Evolutionary conservation across 2,329 filamentous ascomycete genomes (phyloP).

Genomic region (Aspergillus candidus): DNA sequence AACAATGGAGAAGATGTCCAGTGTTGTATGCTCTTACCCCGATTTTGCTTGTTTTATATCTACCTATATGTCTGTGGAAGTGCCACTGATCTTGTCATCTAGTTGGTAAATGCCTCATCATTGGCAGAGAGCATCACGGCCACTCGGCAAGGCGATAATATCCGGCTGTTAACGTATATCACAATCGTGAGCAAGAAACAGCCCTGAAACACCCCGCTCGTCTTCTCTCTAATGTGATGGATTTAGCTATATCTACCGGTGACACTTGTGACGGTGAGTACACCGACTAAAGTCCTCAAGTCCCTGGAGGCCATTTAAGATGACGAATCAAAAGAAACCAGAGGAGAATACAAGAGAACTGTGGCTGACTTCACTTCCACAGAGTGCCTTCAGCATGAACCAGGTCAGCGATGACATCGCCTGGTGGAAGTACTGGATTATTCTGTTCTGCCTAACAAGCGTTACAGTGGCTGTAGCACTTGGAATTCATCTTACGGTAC

Average conservation of each 20-base stretch:
- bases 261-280: slow-evolving; percentile 7
- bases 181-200: slow-evolving; percentile 2
- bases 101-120: slow-evolving; percentile 12
- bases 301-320: no score
- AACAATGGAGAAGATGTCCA: slow-evolving; percentile 5
- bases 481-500: not conserved
- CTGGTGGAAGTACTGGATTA: slow-evolving; percentile 9
- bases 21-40: not conserved
- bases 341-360: not conserved
- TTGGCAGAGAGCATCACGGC: slow-evolving; percentile 10
- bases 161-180: slow-evolving; percentile 9
- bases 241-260: slow-evolving; percentile 7
- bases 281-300: not conserved
- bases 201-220: not conserved
- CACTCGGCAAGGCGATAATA: slow-evolving; percentile 11
- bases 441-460: slow-evolving; percentile 3
- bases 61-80: not conserved
- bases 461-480: slow-evolving; percentile 1
- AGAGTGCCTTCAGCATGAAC: slow-evolving; percentile 8
- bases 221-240: not conserved
- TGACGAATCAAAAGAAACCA: not conserved
- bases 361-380: not conserved
- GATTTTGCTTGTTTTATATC: not conserved
- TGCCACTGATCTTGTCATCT: not conserved
- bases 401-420: slow-evolving; percentile 3